These are phyloP conservation scores for Microstegium vimineum DNA, from an alignment of 176 grass and related monocot species.

Conservation along the genomic window DNA sequence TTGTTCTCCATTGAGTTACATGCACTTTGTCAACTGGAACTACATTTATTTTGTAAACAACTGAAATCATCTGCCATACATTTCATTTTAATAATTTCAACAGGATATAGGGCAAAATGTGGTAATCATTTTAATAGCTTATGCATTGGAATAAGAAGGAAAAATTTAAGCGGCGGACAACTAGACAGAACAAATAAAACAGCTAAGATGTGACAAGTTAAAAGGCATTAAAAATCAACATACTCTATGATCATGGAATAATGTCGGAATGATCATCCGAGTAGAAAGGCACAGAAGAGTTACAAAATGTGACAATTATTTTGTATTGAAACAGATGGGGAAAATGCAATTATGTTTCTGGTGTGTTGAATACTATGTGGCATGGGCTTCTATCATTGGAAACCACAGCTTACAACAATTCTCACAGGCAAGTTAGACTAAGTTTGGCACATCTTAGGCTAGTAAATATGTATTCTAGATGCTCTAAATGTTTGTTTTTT, in stretches of 20 bases:
- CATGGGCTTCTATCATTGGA: background rate
- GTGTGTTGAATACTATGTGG: background rate
- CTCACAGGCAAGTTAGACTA: background rate
- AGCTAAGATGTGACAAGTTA: background rate
- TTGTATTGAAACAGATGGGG: background rate
- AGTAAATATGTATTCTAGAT: background rate
- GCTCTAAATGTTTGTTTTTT: background rate
- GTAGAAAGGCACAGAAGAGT: background rate
- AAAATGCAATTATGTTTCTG: background rate
- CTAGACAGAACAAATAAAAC: background rate
- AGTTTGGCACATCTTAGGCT: background rate
- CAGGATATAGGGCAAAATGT: background rate
- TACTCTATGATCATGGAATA: background rate
- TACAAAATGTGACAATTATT: background rate
- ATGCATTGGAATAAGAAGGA: background rate
- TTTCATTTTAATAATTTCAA: slow-evolving; percentile 10
- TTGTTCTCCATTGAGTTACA: background rate
- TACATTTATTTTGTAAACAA: slow-evolving; percentile 10
- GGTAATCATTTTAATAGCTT: background rate
- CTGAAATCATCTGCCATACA: background rate
- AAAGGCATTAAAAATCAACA: background rate
- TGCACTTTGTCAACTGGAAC: background rate
- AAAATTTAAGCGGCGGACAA: background rate
- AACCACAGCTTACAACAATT: background rate
- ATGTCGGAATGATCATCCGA: background rate